A percentile compares a stretch with the other conserved stretches of the same genome.
Conservation (phyloP, 176 grass and related monocot species). For the Typha latifolia region DNA sequence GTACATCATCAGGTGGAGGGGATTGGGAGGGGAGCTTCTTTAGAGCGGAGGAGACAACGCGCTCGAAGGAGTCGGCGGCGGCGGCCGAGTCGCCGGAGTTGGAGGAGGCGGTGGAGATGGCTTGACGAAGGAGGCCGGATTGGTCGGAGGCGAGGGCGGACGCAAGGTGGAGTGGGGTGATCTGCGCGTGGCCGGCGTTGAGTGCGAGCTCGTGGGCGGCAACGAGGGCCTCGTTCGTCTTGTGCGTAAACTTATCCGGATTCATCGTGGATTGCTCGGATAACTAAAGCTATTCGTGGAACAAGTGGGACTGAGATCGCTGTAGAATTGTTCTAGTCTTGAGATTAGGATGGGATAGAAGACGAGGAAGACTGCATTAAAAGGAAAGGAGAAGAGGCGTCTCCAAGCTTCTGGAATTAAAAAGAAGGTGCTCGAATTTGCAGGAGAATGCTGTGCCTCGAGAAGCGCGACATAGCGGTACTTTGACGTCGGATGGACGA, state of each 20-base stretch:
- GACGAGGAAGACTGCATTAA: neutral
- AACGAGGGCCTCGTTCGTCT: conserved; percentile 83
- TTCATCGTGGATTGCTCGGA: conserved; percentile 38
- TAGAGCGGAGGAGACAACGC: conserved; percentile 39
- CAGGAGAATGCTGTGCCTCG: too few species aligned
- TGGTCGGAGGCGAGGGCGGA: conserved; percentile 34
- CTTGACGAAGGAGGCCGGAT: conserved; percentile 46
- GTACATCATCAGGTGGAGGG: conserved; percentile 44
- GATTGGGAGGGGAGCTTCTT: conserved; percentile 59
- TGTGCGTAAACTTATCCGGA: conserved; percentile 95
- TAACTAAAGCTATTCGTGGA: neutral
- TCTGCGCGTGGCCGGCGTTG: conserved; percentile 51
- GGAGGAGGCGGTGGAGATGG: conserved; percentile 38
- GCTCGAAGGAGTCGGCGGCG: conserved; percentile 44
- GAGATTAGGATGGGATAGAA: neutral
- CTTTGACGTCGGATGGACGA: too few species aligned
- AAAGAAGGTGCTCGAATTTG: too few species aligned
- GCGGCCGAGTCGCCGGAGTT: neutral
- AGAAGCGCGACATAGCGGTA: too few species aligned
- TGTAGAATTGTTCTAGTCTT: neutral
- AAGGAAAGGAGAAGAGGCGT: neutral
- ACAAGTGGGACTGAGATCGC: neutral
- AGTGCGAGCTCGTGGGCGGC: conserved; percentile 67
- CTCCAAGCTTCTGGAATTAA: neutral
- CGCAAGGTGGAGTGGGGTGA: conserved; percentile 68